A percentile compares a stretch with the other conserved stretches of the same genome.
Conservation (phyloP, 2,329 filamentous ascomycete genomes). For the Neoscytalidium dimidiatum region DNA sequence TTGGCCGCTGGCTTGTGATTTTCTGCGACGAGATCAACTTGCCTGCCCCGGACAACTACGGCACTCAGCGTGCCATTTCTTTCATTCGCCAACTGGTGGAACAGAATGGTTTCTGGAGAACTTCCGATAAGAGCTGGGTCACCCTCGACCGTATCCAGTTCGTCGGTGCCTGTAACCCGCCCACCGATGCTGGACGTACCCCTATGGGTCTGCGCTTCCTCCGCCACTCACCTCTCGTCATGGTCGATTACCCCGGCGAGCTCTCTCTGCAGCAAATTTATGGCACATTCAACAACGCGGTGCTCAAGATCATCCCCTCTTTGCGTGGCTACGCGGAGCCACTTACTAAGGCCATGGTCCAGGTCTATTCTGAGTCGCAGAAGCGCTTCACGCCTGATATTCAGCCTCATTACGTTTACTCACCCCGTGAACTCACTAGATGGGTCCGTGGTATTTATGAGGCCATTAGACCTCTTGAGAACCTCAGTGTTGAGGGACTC, state of each 20-base stretch:
- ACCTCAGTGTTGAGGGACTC: constrained; percentile 82
- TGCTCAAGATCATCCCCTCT: constrained; percentile 94
- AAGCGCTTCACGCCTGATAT: constrained; percentile 93
- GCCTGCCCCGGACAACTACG: constrained; percentile 95
- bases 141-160: constrained; percentile 98
- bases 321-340: constrained; percentile 94
- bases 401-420: constrained; percentile 98
- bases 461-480: constrained; percentile 89
- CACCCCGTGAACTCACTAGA: constrained; percentile 93
- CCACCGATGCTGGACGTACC: constrained; percentile 94
- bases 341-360: constrained; percentile 96
- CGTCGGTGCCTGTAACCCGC: constrained; percentile 97
- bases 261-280: constrained; percentile 95
- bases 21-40: constrained; percentile 99
- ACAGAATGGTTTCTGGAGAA: constrained; percentile 98
- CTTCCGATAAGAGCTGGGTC: constrained; percentile 96
- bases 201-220: constrained; percentile 92
- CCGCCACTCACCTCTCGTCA: constrained; percentile 94
- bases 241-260: constrained; percentile 99
- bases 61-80: constrained; percentile 94
- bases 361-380: constrained; percentile 93
- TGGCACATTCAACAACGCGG: constrained; percentile 93
- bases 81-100: constrained; percentile 97
- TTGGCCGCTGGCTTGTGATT: constrained; percentile 95
- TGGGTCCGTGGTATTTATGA: constrained; percentile 99